Base-by-base conservation (phyloP, 1,284 basidiomycete genomes). In the Retiboletus flavoniger region DNA sequence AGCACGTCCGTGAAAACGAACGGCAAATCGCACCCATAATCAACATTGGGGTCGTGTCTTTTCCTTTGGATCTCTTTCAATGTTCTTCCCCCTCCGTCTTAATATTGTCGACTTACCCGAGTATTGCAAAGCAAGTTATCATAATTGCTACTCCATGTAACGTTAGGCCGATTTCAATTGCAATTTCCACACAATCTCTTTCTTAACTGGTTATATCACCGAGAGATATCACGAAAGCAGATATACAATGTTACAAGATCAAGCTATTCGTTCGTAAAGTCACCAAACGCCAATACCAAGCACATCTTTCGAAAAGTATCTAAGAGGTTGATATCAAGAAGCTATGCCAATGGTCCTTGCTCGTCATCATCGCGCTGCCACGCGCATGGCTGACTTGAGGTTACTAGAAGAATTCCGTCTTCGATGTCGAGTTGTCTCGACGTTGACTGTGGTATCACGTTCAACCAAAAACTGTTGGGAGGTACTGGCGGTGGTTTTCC, bases 371-470 rank as follows among this genome's bases (percentile, higher is more conserved):
- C 67, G 68, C 32, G 61, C 43, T 45, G 63, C 42, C 28, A 46
- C 42, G 19, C 67, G 71, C 68, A 69, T 68, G 47, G 67, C 67
- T 17, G 67, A 69, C 43, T 71, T 69, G 53, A 69, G 66, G 42
- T 68, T 69, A 32, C 63, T 40, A 34, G 70, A 47, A 43, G 65
- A 60, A 29, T 67, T 69, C 43, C 48, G 71, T 48, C 64, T 69
- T 38, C 68, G 70, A 53, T 67, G 70, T 54, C 67, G 69, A n/a
- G 36, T 38, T 29, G 56, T 46, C 16, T 51, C 57, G 31, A 71
- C 53, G 38, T 63, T 66, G 43, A 72, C 35, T 7, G 63, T 63
- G 26, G 62, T 53, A 47, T 68, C 63, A 32, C 58, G 71, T 42
- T 70, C 71, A 6, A 67, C 61, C 13, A 68, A 36, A 50, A 71